Evolutionary conservation across 192 early-diverging fungal genomes (phyloP).

Genomic region (Rhizophlyctis rosea): DNA sequence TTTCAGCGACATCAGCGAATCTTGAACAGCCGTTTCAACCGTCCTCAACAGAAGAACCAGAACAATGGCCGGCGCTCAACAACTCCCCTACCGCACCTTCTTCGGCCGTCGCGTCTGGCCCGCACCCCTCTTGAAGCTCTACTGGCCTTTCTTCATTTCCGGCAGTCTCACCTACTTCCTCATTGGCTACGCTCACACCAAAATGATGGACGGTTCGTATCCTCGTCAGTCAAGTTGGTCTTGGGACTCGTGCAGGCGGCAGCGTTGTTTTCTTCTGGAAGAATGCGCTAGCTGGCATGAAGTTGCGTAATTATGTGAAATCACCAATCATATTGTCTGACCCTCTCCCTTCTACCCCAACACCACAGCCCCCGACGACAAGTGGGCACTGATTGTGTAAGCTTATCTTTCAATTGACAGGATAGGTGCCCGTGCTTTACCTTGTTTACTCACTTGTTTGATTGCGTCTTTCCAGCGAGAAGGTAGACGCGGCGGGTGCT

Average conservation of each 20-base stretch:
- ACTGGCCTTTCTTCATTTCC: constrained; percentile 52
- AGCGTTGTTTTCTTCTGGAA: neutral
- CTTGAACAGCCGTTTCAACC: no score
- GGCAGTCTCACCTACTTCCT: constrained; percentile 38
- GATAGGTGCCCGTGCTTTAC: constrained; percentile 1
- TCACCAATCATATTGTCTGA: neutral
- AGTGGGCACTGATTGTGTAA: constrained; percentile 54
- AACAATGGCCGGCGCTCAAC: no score
- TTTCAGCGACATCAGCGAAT: no score
- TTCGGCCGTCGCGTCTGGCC: constrained; percentile 50
- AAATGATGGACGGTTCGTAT: constrained; percentile 43
- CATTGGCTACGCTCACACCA: constrained; percentile 37
- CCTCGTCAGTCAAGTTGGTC: neutral
- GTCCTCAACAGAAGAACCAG: no score
- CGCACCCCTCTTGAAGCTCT: constrained; percentile 45
- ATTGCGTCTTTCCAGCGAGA: constrained; percentile 28
- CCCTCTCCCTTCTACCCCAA: constrained; percentile 11
- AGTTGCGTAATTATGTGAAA: neutral
- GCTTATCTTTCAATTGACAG: neutral
- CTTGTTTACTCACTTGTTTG: neutral
- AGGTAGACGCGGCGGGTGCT: constrained; percentile 34
- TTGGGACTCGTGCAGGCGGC: neutral
- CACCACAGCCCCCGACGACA: constrained; percentile 38
- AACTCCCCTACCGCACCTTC: constrained; percentile 44
- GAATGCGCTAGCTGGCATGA: neutral